Evolutionary conservation across 2,329 filamentous ascomycete genomes (phyloP), one percentile per base, ranked within the genome.

Genomic region (Pseudogymnoascus destructans): DNA sequence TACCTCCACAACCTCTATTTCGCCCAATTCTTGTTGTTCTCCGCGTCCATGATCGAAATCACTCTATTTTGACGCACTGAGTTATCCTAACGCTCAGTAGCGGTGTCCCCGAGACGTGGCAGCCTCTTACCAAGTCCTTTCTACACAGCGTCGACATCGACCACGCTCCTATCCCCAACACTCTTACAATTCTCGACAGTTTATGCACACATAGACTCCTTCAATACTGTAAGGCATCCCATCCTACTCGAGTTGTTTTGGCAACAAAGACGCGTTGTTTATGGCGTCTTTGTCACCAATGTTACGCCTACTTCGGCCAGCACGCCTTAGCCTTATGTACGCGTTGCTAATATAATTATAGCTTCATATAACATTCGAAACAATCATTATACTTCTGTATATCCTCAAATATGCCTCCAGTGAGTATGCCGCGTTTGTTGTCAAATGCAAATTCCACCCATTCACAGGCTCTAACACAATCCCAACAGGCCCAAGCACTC

Each of bases 401-500:
- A 61, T 57, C 36, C 60, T 46, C 27, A 57, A 64, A 59, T 66
- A 82, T 82, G 79, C 77, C 77, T 73, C 75, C 76, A 66, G 79
- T 81, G 76, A 75, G 78, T 75, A 35, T 13, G 11, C 60, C 3
- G 30, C 60, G 59, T 59, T 33, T 58, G 58, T 55, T 61, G 55
- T 52, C 46, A 60, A 46, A 33, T 55, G 57, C 19, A 38, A 36
- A 23, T 35, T 56, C 42, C 17, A 6, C 25, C 8, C 11, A 30
- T 33, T 56, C 36, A 38, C 25, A 19, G 49, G 25, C 25, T 33
- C 40, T 56, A 30, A 52, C 25, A 23, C 25, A 36, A 25, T 33
- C 56, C 55, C 42, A 42, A 55, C 59, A 63, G 63, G 80, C 79
- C 77, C 86, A 87, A 73, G 77, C 81, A 70, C 77, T 83, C 68